phyloP scores from a whole-genome alignment of 2,329 filamentous ascomycete genomes.

The Truncatella angustata region DNA sequence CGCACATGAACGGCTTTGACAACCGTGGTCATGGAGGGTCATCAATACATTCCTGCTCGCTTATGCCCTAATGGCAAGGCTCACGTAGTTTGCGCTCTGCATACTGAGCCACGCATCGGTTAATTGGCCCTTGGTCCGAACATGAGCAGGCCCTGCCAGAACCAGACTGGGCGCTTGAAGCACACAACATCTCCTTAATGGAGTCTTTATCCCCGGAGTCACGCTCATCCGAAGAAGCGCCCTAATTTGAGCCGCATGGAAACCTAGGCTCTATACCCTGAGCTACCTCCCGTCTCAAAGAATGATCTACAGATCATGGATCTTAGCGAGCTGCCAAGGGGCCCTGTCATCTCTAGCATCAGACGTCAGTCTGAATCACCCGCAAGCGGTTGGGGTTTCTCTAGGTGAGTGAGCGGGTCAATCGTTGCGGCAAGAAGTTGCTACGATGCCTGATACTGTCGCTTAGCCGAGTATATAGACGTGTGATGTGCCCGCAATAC shows the following conservation, averaged over 20 bases:
- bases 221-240: slow-evolving; percentile 1
- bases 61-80: no score
- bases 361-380: slow-evolving; percentile 22
- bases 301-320: slow-evolving; percentile 20
- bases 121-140: slow-evolving; percentile 6
- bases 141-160: slow-evolving; percentile 4
- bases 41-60: no score
- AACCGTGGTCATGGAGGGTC: no score
- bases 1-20: no score
- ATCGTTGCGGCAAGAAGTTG: not conserved
- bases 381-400: slow-evolving; percentile 12
- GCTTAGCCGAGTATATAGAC: slow-evolving; percentile 6
- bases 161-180: not conserved
- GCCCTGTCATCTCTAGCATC: slow-evolving; percentile 17
- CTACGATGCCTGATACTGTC: not conserved
- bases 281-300: slow-evolving; percentile 10
- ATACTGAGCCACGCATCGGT: not conserved
- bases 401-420: not conserved
- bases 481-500: not conserved
- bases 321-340: slow-evolving; percentile 16
- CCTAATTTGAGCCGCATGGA: not conserved
- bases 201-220: slow-evolving; percentile 3
- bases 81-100: not conserved
- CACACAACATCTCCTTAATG: not conserved
- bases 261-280: not conserved